A percentile compares a stretch with the other conserved stretches of the same genome.
Conservation (phyloP, 306 rosid genomes). For the Sechiopsis laciniata region DNA sequence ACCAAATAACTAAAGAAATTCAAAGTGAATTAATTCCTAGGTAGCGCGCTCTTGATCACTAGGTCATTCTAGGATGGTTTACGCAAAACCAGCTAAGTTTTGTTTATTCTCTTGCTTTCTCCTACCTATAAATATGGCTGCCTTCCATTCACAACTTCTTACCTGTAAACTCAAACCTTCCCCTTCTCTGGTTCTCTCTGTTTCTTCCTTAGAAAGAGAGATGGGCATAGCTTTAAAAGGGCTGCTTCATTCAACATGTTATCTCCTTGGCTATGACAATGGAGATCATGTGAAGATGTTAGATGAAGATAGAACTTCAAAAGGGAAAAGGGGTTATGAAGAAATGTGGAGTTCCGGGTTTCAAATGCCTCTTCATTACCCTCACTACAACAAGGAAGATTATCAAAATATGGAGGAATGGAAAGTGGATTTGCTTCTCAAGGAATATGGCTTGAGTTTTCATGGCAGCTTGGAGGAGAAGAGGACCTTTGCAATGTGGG, state of each 20-base stretch:
- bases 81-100: no score
- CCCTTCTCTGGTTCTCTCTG: slow-evolving; percentile 10
- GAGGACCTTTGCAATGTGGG: slow-evolving; percentile 56
- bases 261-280: slow-evolving; percentile 18
- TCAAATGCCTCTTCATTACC: slow-evolving; percentile 80
- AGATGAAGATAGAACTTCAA: slow-evolving; percentile 1
- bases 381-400: slow-evolving; percentile 52
- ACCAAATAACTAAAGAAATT: no score
- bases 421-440: slow-evolving; percentile 60
- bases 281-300: slow-evolving; percentile 2
- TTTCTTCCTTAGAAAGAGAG: slow-evolving; percentile 6
- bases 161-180: no score
- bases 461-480: slow-evolving; percentile 43
- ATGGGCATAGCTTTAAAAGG: slow-evolving; percentile 38
- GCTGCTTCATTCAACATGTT: slow-evolving; percentile 43
- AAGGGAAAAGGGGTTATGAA: background rate
- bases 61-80: no score
- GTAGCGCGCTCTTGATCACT: no score
- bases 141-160: no score
- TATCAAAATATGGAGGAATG: slow-evolving; percentile 77
- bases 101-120: no score
- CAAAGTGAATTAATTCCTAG: no score
- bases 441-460: slow-evolving; percentile 52
- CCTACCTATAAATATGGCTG: no score
- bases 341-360: slow-evolving; percentile 31